Percentiles rank a stretch among this genome's conserved stretches.
Evolutionary conservation across 441 rosid genomes (phyloP).

Genomic region (Adansonia rubrostipa): DNA sequence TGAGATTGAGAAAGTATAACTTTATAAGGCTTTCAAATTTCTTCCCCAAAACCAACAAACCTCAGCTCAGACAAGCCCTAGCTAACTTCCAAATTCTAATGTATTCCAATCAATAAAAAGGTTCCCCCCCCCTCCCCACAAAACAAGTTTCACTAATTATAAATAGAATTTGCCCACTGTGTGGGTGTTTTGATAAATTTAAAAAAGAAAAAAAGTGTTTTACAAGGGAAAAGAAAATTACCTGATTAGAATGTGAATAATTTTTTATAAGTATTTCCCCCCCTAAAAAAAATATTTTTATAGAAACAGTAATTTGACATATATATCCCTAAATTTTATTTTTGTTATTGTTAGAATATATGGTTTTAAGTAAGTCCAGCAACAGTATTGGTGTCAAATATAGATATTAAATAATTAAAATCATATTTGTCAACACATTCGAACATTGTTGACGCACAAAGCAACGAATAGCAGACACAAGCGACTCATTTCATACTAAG

Average conservation of each 20-base stretch:
- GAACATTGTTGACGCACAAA: slow-evolving; percentile 4
- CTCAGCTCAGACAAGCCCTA: slow-evolving; percentile 10
- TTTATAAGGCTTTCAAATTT: slow-evolving; percentile 1
- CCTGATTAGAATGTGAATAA: background rate
- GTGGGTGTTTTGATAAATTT: background rate
- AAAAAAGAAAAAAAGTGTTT: background rate
- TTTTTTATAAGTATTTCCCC: background rate
- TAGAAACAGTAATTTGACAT: background rate
- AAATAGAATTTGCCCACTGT: background rate
- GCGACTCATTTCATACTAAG: slow-evolving; percentile 11
- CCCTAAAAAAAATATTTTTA: background rate
- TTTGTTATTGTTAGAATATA: background rate
- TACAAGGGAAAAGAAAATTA: background rate
- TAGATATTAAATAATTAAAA: background rate
- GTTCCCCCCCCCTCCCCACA: no score
- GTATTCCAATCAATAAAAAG: background rate
- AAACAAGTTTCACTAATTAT: background rate
- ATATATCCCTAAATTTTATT: background rate
- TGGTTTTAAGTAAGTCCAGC: background rate
- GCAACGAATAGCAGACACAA: background rate
- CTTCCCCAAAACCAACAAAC: background rate
- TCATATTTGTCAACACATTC: slow-evolving; percentile 4
- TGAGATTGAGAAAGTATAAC: background rate
- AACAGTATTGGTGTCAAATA: background rate
- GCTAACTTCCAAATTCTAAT: slow-evolving; percentile 18